Evolutionary conservation across 352 stramenopile species (phyloP).

Genomic region (Plasmopara halstedii): DNA sequence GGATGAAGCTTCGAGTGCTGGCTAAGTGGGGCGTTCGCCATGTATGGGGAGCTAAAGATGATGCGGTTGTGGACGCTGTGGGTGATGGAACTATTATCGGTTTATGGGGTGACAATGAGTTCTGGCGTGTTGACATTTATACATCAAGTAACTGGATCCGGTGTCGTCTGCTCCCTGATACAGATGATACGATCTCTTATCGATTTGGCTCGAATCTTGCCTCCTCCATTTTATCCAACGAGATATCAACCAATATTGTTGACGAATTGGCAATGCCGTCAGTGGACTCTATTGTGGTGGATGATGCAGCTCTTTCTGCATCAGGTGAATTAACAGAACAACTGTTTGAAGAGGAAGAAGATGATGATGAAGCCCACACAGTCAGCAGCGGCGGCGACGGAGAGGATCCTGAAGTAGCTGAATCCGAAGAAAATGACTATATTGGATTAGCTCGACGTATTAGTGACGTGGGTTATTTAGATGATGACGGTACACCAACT

Average conservation of each 20-base stretch:
- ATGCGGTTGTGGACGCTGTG: conserved; percentile 14
- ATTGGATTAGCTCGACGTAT: conserved; percentile 23
- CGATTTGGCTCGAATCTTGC: conserved; percentile 27
- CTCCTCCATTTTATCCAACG: conserved; percentile 23
- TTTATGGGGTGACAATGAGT: conserved; percentile 52
- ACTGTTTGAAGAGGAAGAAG: conserved; percentile 39
- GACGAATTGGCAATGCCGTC: conserved; percentile 27
- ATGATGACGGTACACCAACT: conserved; percentile 21
- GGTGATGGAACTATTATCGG: conserved; percentile 25
- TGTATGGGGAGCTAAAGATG: conserved; percentile 45
- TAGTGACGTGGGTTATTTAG: conserved; percentile 30
- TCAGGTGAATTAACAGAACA: conserved; percentile 19
- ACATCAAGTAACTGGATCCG: conserved; percentile 86
- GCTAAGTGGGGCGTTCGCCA: conserved; percentile 77
- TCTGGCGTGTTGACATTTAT: conserved; percentile 75
- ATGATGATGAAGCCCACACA: conserved; percentile 25
- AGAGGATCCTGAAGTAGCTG: conserved; percentile 19
- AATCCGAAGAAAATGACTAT: conserved; percentile 22
- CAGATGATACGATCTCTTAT: conserved; percentile 54
- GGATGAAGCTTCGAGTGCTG: conserved; percentile 74
- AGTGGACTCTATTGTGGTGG: conserved; percentile 33
- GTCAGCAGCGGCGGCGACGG: conserved; percentile 24
- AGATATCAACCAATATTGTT: conserved; percentile 26
- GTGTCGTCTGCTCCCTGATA: conserved; percentile 72
- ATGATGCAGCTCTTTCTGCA: conserved; percentile 15